phyloP scores from a whole-genome alignment of 305 asterid species.

The Plantago lanceolata region DNA sequence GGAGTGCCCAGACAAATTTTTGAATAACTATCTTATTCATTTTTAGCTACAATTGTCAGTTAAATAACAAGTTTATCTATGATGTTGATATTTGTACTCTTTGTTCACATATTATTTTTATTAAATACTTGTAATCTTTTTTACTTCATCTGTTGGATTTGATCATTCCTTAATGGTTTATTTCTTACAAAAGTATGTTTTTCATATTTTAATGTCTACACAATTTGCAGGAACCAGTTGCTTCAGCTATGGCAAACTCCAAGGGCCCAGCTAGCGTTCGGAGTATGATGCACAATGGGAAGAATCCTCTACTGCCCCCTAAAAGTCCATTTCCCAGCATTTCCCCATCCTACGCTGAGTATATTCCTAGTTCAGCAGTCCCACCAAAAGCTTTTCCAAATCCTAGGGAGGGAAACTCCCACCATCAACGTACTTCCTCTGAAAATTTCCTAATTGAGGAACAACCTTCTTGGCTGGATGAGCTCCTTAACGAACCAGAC shows the following conservation, averaged over 20 bases:
- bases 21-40: background rate
- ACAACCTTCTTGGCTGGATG: conserved; percentile 74
- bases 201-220: conserved; percentile 3
- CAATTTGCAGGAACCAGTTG: conserved; percentile 29
- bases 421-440: conserved; percentile 65
- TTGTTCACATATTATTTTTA: conserved; percentile 16
- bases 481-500: conserved; percentile 68
- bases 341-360: conserved; percentile 43
- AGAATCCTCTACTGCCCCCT: conserved; percentile 54
- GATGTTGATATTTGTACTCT: background rate
- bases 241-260: conserved; percentile 42
- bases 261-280: conserved; percentile 46
- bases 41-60: background rate
- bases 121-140: conserved; percentile 7
- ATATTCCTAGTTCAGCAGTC: conserved; percentile 34
- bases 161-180: background rate
- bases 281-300: conserved; percentile 42
- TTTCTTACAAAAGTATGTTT: conserved; percentile 7
- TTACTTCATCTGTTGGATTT: background rate
- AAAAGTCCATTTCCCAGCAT: conserved; percentile 64
- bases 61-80: too few relatives aligned
- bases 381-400: conserved; percentile 35
- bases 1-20: background rate
- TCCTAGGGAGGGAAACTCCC: conserved; percentile 40
- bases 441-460: conserved; percentile 55